Evolutionary conservation across 805 yeast species (phyloP), one percentile per base, ranked within the genome.

Genomic region (Debaryomyces hansenii): DNA sequence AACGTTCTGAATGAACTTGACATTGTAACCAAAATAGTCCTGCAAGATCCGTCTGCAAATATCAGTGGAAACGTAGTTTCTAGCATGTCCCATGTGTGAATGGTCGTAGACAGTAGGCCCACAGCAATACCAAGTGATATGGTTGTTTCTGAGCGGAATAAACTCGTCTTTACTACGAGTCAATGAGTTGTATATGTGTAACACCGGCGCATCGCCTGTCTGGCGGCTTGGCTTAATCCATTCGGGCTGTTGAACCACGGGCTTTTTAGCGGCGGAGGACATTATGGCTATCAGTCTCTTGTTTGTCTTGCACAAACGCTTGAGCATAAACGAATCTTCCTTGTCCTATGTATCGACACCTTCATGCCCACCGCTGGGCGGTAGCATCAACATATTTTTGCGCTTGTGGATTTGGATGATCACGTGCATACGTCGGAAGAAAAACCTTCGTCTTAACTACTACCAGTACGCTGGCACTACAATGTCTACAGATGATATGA

Each of bases 71-170:
- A 94, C 98, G 60, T 94, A 94, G 69, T 94, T 94, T 67, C 99
- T 78, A 11, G 99, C 99, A 66, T 94, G 99, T 18, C 99, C 99
- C 97, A 94, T 90, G 63, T 94, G 99, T 43, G 91, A 82, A 29
- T 94, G 83, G 67, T 94, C 96, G 62, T 94, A 94, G 12, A 94
- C 99, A 0, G 99, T 94, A 10, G 99, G 99, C 5, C 99, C 99
- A 78, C 99, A 94, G 47, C 90, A 87, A 72, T 94, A 94, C 99
- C 99, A 94, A 0, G 90, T 79, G 41, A 94, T 87, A 48, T 78
- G 79, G 49, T 80, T 79, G 2, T 80, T 79, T 21, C 73, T 69
- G 46, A 74, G 67, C 2, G 98, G 95, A n/a, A 83, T 66, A 58
- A 94, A 92, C 47, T 75, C 85, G 33, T 81, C 87, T 61, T 92